Evolutionary conservation across 331 rosid species (phyloP), one percentile per base, ranked within the genome.

Genomic region (Ulmus americana): DNA sequence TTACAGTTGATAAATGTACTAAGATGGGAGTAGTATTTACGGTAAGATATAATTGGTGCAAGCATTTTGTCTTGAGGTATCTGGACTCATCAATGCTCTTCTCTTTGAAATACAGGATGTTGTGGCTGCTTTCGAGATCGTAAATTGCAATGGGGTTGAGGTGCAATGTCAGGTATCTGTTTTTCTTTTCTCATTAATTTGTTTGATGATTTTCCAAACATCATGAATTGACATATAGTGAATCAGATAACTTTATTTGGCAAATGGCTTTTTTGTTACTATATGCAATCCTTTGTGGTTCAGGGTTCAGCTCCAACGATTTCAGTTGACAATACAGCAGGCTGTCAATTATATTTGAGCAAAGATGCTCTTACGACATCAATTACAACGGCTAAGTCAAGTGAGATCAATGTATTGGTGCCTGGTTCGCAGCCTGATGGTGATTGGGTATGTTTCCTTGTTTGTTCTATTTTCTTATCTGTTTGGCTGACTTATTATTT

Each of bases 91-190:
- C 45, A 42, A 45, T 70, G 65, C n/a, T 46, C 4, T 65, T 48
- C 58, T 59, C 40, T 76, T 76, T 39, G 64, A 71, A 75, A 69
- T 70, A 74, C 78, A 92, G 98, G 97, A 92, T 80, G 98, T 89
- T 70, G 98, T 92, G 76, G 97, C 98, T 73, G 98, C 98, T 69
- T 92, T 59, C 85, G 98, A 92, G 85, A 72, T 92, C 50, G 98
- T 92, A n/a, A 92, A 92, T 80, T 87, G 95, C 81, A 89, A 81
- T 71, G 81, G 91, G 64, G 88, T 92, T 70, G 98, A 92, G 81
- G 97, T 87, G 82, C 98, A 92, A 69, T 89, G 98, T 52, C 97
- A 92, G 95, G 97, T 89, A 87, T 44, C 60, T 54, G 6, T 42
- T 42, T 48, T 4, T 20, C 35, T 59, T 45, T 46, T 56, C 41